Percentiles rank a stretch among this genome's conserved stretches.
These are phyloP conservation scores for Protomyces inouyei DNA, from an alignment of 1,139 yeast genomes.

Conservation along the genomic window DNA sequence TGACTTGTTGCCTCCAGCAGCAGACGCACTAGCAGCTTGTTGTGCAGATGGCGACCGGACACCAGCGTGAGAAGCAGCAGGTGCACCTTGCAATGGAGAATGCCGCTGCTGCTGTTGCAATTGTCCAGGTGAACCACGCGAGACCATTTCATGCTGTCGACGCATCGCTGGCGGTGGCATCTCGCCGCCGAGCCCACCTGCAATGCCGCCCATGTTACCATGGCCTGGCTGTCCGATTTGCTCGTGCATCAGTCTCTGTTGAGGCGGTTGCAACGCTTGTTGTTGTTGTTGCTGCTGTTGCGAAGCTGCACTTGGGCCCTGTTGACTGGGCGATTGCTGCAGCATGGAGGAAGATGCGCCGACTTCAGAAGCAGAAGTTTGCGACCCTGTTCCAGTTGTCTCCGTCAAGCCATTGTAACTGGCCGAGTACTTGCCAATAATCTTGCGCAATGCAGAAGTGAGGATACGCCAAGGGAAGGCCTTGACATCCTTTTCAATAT, in stretches of 20 bases:
- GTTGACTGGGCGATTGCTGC: background rate
- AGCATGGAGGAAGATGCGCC: background rate
- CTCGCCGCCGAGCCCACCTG: background rate
- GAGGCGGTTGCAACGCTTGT: background rate
- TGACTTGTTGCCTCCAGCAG: background rate
- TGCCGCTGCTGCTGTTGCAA: background rate
- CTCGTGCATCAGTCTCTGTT: background rate
- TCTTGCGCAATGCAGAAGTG: slow-evolving; percentile 54
- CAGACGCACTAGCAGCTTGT: background rate
- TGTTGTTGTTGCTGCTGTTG: background rate
- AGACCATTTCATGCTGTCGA: background rate
- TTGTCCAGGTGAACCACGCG: background rate
- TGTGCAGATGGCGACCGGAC: background rate
- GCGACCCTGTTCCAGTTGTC: background rate
- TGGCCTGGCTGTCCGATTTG: background rate
- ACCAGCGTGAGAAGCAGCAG: background rate
- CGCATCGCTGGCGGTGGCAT: background rate
- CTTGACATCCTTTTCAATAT: slow-evolving; percentile 67
- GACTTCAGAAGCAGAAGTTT: background rate
- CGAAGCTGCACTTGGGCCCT: background rate
- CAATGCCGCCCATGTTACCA: background rate
- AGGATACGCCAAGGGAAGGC: slow-evolving; percentile 60
- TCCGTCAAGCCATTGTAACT: slow-evolving; percentile 20
- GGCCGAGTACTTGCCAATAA: slow-evolving; percentile 53
- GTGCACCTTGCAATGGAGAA: background rate